A percentile compares a stretch with the other conserved stretches of the same genome.
Evolutionary conservation across 2,329 filamentous ascomycete genomes (phyloP).

Genomic region (Lizonia empirigonia): DNA sequence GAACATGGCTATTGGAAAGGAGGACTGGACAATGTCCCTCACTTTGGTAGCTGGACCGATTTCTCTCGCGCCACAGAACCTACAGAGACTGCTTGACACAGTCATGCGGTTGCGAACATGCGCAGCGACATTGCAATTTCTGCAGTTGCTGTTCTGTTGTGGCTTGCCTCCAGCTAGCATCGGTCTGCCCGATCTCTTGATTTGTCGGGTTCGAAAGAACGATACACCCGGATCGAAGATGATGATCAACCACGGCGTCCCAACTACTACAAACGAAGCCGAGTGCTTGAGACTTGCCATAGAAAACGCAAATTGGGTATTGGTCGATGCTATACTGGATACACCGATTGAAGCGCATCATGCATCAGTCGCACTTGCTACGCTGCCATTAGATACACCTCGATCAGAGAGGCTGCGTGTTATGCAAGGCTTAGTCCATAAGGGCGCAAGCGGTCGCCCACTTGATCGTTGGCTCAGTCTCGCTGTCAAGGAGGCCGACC

Average conservation of each 20-base stretch:
- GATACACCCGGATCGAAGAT: slow-evolving; percentile 37
- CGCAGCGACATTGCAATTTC: slow-evolving; percentile 35
- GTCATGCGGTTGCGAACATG: slow-evolving; percentile 37
- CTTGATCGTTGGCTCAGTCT: slow-evolving; percentile 36
- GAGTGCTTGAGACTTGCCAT: slow-evolving; percentile 39
- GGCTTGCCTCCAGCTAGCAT: slow-evolving; percentile 37
- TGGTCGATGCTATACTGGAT: slow-evolving; percentile 35
- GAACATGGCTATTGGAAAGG: slow-evolving; percentile 38
- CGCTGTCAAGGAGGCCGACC: slow-evolving; percentile 39
- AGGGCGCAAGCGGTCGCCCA: slow-evolving; percentile 36
- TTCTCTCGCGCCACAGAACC: slow-evolving; percentile 26
- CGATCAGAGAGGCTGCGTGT: slow-evolving; percentile 34
- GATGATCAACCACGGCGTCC: slow-evolving; percentile 37
- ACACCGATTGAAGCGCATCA: slow-evolving; percentile 33
- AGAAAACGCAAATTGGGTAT: slow-evolving; percentile 35
- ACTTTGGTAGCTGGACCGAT: slow-evolving; percentile 38
- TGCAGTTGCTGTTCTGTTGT: slow-evolving; percentile 44
- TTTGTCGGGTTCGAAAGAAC: slow-evolving; percentile 37
- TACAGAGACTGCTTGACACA: slow-evolving; percentile 39
- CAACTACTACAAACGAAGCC: slow-evolving; percentile 35
- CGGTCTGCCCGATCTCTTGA: slow-evolving; percentile 36
- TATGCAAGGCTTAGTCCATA: slow-evolving; percentile 31
- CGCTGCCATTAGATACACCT: slow-evolving; percentile 27
- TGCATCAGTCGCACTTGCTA: slow-evolving; percentile 34
- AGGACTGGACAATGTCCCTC: slow-evolving; percentile 38